Conservation (phyloP, 805 yeast species). For the Dipodascopsis uninucleata region DNA sequence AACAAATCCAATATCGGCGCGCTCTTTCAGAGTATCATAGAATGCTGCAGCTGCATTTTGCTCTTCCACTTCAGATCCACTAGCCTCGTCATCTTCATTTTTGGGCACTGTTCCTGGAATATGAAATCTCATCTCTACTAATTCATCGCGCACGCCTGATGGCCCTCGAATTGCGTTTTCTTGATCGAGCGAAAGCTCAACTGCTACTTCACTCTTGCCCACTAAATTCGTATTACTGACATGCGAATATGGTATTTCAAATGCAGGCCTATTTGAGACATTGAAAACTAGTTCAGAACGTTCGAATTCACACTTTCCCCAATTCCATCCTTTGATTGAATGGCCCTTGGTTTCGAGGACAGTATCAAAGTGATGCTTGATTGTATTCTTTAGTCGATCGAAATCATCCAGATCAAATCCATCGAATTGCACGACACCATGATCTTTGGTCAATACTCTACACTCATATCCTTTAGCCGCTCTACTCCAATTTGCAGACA, state of each 20-base stretch:
- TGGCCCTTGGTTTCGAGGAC: conserved; percentile 83
- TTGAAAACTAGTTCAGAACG: conserved; percentile 85
- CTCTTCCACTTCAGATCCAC: conserved; percentile 43
- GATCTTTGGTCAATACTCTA: conserved; percentile 81
- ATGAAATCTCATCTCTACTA: conserved; percentile 90
- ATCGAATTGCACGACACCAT: conserved; percentile 81
- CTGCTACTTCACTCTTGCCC: conserved; percentile 88
- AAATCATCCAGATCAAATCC: conserved; percentile 89
- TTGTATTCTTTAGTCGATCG: conserved; percentile 72
- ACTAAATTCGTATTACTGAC: conserved; percentile 84
- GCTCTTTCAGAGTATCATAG: conserved; percentile 86
- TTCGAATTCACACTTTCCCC: conserved; percentile 94
- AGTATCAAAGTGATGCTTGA: conserved; percentile 70
- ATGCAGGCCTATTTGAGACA: conserved; percentile 81
- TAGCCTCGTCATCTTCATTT: conserved; percentile 39
- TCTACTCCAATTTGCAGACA: conserved; percentile 83
- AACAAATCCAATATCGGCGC: conserved; percentile 90
- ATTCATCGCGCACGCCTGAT: conserved; percentile 76
- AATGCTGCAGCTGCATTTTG: conserved; percentile 77
- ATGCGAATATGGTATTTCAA: conserved; percentile 80
- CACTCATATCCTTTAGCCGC: conserved; percentile 90
- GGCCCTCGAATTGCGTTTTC: conserved; percentile 45
- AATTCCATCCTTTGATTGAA: conserved; percentile 96
- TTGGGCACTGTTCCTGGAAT: conserved; percentile 76
- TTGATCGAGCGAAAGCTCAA: conserved; percentile 62